Conservation (phyloP, 176 grass and related monocot genomes). For the Chrysopogon serrulatus region DNA sequence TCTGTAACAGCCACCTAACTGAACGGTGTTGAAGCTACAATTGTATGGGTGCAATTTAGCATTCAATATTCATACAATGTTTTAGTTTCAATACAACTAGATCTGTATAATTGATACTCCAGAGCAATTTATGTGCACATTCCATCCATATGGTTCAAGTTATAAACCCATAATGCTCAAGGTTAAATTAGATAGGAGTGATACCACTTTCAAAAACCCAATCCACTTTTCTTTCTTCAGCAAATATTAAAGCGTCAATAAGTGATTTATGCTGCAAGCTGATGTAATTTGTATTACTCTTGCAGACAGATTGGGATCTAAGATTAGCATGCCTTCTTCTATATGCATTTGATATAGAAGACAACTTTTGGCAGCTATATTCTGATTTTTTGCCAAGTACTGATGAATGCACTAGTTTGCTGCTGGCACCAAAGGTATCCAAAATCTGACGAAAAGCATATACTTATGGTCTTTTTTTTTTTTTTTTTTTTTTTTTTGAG, state of each 20-base stretch:
- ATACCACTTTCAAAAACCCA: not conserved
- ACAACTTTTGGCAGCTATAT: constrained; percentile 94
- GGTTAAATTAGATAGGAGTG: not conserved
- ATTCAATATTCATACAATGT: not conserved
- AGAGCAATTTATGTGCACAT: not conserved
- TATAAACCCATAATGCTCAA: not conserved
- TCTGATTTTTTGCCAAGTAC: constrained; percentile 84
- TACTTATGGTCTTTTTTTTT: not conserved
- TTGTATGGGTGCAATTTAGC: not conserved
- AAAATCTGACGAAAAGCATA: constrained; percentile 4
- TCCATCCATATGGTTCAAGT: not conserved
- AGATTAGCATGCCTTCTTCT: constrained; percentile 90
- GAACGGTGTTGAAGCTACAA: not conserved
- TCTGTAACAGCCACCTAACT: not conserved
- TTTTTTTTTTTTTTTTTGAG: not conserved
- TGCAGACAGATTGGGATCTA: constrained; percentile 93
- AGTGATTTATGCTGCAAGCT: constrained; percentile 1
- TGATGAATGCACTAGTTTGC: constrained; percentile 91
- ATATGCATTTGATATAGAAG: constrained; percentile 73
- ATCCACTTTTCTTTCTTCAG: not conserved
- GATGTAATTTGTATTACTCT: constrained; percentile 14
- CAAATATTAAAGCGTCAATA: not conserved
- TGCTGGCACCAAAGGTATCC: constrained; percentile 80
- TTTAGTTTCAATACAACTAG: not conserved
- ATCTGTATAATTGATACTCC: not conserved